phyloP scores from a whole-genome alignment of 495 filamentous ascomycete species.

The Penicillium crystallinum region DNA sequence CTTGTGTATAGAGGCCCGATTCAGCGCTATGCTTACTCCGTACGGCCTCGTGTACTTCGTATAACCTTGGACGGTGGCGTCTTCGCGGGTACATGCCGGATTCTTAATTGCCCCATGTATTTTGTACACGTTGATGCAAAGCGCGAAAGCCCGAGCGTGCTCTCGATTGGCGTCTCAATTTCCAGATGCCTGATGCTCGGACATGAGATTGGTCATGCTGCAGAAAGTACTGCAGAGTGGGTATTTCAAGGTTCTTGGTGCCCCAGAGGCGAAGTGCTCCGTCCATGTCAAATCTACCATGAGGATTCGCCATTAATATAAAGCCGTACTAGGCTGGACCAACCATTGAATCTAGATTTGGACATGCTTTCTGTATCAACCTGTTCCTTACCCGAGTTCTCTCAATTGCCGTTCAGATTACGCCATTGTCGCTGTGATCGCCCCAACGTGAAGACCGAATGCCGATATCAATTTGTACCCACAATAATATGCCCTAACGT shows the following conservation, averaged over 20 bases:
- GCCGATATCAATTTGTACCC: constrained; percentile 1
- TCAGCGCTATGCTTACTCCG: no score
- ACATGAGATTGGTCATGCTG: constrained; percentile 10
- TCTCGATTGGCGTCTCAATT: not conserved
- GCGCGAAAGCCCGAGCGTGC: not conserved
- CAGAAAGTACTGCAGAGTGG: constrained; percentile 8
- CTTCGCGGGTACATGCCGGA: no score
- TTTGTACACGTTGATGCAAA: no score
- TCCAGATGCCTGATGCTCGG: not conserved
- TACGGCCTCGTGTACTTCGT: no score
- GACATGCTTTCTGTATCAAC: no score
- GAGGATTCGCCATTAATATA: constrained; percentile 13
- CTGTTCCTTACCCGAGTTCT: no score
- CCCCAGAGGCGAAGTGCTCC: not conserved
- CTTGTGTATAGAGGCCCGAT: no score
- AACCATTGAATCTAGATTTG: constrained; percentile 10
- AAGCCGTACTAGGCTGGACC: constrained; percentile 10
- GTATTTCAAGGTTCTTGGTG: not conserved
- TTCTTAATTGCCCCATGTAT: no score
- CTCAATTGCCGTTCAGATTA: not conserved
- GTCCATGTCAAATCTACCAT: not conserved
- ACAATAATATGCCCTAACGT: not conserved
- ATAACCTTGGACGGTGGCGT: no score
- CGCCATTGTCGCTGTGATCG: not conserved
- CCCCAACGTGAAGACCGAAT: not conserved